Percentiles rank a stretch among this genome's conserved stretches.
These are phyloP conservation scores for Verbascum thapsus DNA, from an alignment of 257 asterid genomes.

Conservation along the genomic window DNA sequence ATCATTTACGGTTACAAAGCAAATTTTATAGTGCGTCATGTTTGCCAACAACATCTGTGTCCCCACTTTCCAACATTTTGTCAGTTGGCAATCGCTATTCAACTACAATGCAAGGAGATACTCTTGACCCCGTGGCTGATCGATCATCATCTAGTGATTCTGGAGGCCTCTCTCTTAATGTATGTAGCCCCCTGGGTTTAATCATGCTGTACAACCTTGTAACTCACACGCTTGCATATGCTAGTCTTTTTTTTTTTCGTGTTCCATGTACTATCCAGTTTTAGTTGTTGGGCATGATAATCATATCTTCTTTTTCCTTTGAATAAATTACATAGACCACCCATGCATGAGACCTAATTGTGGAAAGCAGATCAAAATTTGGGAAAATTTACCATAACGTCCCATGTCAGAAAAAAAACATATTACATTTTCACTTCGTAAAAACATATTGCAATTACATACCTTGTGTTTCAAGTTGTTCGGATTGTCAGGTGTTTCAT, in stretches of 20 bases:
- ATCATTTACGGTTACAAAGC: conserved; percentile 93
- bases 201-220: conserved; percentile 18
- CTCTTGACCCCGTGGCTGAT: conserved; percentile 44
- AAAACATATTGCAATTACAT: too few species aligned
- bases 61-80: conserved; percentile 68
- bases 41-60: conserved; percentile 57
- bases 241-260: conserved; percentile 19
- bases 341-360: too few species aligned
- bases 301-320: not conserved
- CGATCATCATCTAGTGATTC: conserved; percentile 68
- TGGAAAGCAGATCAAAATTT: too few species aligned
- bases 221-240: conserved; percentile 20
- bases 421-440: too few species aligned
- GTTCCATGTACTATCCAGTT: conserved; percentile 27
- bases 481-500: too few species aligned
- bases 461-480: too few species aligned
- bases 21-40: conserved; percentile 73
- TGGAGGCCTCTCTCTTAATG: conserved; percentile 78
- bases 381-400: too few species aligned
- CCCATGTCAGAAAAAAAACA: too few species aligned
- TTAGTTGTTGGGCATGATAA: conserved; percentile 23
- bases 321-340: too few species aligned
- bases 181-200: conserved; percentile 39
- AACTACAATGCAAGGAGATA: conserved; percentile 48
- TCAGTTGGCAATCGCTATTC: conserved; percentile 57